phyloP scores from a whole-genome alignment of 192 early-diverging fungal genomes.

The Podila clonocystis region DNA sequence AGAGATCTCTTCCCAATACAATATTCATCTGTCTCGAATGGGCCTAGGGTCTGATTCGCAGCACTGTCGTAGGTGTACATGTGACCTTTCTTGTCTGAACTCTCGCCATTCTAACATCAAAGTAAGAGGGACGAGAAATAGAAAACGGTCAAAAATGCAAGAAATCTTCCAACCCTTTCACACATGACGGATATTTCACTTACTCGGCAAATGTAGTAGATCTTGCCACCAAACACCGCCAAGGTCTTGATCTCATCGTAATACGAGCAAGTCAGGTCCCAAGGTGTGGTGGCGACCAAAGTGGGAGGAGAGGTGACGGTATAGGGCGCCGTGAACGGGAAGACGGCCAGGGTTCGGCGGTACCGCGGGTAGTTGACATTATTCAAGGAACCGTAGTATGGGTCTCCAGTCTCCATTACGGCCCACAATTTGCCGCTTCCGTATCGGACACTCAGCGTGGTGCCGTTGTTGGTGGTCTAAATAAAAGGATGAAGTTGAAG shows the following conservation, averaged over 20 bases:
- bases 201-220: neutral
- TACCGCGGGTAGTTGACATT: too few species aligned
- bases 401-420: neutral
- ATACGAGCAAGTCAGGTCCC: neutral
- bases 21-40: neutral
- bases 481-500: neutral
- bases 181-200: too few species aligned
- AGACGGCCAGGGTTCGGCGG: neutral
- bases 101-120: too few species aligned
- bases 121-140: too few species aligned
- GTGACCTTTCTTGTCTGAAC: neutral
- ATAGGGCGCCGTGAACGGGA: neutral
- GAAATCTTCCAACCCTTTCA: too few species aligned
- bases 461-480: neutral
- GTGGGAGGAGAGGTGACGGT: neutral
- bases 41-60: neutral
- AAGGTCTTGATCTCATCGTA: neutral
- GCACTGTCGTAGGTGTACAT: neutral
- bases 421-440: neutral
- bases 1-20: neutral
- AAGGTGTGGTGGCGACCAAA: neutral
- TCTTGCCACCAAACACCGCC: neutral
- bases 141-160: too few species aligned
- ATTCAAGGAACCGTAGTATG: neutral
- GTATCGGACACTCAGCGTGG: neutral